Evolutionary conservation across 129 eudicot genomes (phyloP).

Genomic region (Artemisia annua): DNA sequence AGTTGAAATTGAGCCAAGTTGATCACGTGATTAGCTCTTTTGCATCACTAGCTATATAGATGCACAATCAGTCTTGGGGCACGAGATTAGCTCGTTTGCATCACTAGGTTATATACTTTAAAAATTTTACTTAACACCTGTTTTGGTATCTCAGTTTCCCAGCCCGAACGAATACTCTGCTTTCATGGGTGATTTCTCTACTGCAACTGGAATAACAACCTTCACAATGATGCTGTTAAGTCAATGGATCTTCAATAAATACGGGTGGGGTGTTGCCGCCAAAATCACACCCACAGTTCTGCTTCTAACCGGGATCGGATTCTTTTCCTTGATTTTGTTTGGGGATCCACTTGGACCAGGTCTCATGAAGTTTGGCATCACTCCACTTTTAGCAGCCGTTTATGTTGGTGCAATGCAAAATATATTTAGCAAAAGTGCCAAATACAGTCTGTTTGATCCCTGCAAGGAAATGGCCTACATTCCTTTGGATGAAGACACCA

Average conservation of each 20-base stretch:
- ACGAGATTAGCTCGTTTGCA: not conserved
- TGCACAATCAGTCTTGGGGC: not conserved
- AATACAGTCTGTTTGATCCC: conserved; percentile 96
- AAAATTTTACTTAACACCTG: not conserved
- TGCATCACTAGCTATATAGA: not conserved
- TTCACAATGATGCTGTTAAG: conserved; percentile 97
- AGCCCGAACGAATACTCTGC: conserved; percentile 97
- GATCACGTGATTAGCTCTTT: not conserved
- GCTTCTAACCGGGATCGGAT: conserved; percentile 87
- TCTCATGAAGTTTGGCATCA: conserved; percentile 73
- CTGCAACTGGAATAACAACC: conserved; percentile 97
- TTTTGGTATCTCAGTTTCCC: conserved; percentile 63
- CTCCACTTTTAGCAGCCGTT: conserved; percentile 97
- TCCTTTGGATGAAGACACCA: conserved; percentile 98
- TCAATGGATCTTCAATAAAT: conserved; percentile 88
- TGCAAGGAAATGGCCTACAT: conserved; percentile 99
- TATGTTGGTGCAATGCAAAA: conserved; percentile 98
- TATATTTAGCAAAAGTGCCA: conserved; percentile 97
- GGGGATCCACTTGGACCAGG: conserved; percentile 81
- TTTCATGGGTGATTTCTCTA: conserved; percentile 99
- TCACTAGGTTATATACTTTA: not conserved
- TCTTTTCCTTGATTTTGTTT: conserved; percentile 83
- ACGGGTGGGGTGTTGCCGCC: conserved; percentile 99
- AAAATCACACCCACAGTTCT: conserved; percentile 92
- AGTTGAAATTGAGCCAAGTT: not conserved